A percentile compares a stretch with the other conserved stretches of the same genome.
phyloP scores from a whole-genome alignment of 2,329 filamentous ascomycete genomes.

The Beauveria sp. region DNA sequence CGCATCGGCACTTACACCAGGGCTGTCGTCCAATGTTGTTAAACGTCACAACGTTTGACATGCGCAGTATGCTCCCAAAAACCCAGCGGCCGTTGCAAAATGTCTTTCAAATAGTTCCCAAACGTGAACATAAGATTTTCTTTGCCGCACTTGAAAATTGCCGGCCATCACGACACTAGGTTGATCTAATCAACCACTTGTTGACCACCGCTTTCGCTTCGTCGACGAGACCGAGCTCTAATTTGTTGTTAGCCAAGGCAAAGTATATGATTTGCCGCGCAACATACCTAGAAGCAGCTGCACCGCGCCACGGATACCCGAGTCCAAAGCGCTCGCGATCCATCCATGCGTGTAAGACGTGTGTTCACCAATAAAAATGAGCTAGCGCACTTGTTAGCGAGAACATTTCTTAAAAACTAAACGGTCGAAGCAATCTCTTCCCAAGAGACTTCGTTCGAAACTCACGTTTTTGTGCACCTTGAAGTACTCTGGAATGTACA shows the following conservation, averaged over 20 bases:
- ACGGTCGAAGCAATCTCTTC: too few relatives aligned
- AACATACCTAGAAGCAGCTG: conserved; percentile 35
- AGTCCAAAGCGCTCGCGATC: conserved; percentile 61
- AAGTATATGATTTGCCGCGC: too few relatives aligned
- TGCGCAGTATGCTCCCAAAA: too few relatives aligned
- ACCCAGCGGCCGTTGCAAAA: too few relatives aligned
- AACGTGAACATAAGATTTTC: too few relatives aligned
- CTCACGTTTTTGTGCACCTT: conserved; percentile 50
- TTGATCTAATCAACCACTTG: conserved; percentile 56
- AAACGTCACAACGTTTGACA: too few relatives aligned
- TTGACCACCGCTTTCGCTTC: conserved; percentile 58
- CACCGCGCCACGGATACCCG: conserved; percentile 55
- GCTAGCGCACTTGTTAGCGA: not conserved
- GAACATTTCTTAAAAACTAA: too few relatives aligned
- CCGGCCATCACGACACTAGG: too few relatives aligned
- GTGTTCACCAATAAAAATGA: conserved; percentile 63
- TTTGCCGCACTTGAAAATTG: too few relatives aligned
- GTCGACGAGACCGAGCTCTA: conserved; percentile 59
- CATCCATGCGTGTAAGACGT: conserved; percentile 66
- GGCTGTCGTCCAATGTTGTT: too few relatives aligned
- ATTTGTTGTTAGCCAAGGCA: conserved; percentile 11
- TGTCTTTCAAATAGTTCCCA: too few relatives aligned
- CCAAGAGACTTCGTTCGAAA: not conserved
- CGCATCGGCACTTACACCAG: too few relatives aligned
- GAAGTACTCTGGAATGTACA: conserved; percentile 67